phyloP scores from a whole-genome alignment of 495 filamentous ascomycete species.

The Hypoxylon cercidicola region DNA sequence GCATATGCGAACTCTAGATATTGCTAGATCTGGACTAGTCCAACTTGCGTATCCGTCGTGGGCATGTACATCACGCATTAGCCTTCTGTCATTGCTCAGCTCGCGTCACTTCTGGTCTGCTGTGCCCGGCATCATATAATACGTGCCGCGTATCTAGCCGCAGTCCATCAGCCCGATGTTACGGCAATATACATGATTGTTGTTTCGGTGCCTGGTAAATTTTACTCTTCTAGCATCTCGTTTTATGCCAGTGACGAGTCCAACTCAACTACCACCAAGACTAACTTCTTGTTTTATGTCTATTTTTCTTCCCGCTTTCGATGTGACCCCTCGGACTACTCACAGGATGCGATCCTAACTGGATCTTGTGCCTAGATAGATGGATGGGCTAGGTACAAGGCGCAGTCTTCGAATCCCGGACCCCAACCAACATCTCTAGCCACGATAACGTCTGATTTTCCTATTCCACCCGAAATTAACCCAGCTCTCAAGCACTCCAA shows the following conservation, averaged over 20 bases:
- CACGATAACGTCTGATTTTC: constrained; percentile 20
- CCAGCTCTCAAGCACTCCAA: constrained; percentile 16
- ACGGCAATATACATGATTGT: constrained; percentile 26
- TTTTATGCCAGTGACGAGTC: constrained; percentile 4
- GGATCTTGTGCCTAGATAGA: constrained; percentile 34
- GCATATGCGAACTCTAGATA: neutral
- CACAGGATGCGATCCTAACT: constrained; percentile 36
- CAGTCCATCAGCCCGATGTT: constrained; percentile 25
- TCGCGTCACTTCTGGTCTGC: constrained; percentile 18
- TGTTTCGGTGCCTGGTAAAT: constrained; percentile 14
- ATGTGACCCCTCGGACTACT: constrained; percentile 31
- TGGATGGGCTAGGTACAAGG: constrained; percentile 37
- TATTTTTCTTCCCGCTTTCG: constrained; percentile 25
- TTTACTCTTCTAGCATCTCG: constrained; percentile 14
- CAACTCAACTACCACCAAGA: constrained; percentile 13
- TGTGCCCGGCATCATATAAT: constrained; percentile 19
- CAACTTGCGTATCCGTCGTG: constrained; percentile 9
- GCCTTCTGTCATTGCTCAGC: constrained; percentile 14
- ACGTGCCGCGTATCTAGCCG: constrained; percentile 19
- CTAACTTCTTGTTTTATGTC: constrained; percentile 8
- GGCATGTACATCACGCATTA: constrained; percentile 14
- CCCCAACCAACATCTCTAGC: constrained; percentile 36
- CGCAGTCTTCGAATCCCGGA: constrained; percentile 37
- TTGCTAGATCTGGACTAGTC: constrained; percentile 1
- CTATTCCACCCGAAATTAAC: constrained; percentile 14